These are phyloP conservation scores for Colletotrichum tofieldiae DNA, from an alignment of 2,329 filamentous ascomycete genomes.

Conservation along the genomic window DNA sequence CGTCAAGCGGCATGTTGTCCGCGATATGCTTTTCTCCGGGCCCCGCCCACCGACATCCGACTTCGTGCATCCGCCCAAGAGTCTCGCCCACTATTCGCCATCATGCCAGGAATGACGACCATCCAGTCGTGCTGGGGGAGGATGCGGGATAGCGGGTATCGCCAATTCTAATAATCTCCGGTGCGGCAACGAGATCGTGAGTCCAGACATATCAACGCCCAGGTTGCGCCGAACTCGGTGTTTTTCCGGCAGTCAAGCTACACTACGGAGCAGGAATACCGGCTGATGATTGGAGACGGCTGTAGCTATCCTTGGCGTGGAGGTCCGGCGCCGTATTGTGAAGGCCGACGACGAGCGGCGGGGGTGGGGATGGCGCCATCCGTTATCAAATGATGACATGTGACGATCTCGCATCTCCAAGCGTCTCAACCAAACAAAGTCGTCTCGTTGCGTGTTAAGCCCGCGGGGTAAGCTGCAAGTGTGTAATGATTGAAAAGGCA, in stretches of 20 bases:
- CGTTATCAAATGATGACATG: conserved; percentile 43
- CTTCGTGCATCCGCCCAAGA: not conserved
- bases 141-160: conserved; percentile 28
- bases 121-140: conserved; percentile 18
- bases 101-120: conserved; percentile 37
- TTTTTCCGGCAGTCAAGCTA: not conserved
- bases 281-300: not conserved
- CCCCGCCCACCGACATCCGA: conserved; percentile 20
- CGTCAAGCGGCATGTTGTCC: not conserved
- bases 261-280: not conserved
- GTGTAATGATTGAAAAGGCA: not conserved
- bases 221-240: conserved; percentile 23
- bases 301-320: not conserved
- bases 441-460: not conserved
- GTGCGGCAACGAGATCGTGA: conserved; percentile 23
- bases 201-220: not conserved
- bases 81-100: conserved; percentile 36
- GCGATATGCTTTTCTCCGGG: conserved; percentile 14
- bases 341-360: conserved; percentile 4
- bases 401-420: conserved; percentile 33
- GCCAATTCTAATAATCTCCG: conserved; percentile 26
- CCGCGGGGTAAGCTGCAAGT: conserved; percentile 35
- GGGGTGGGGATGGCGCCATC: conserved; percentile 42
- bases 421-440: conserved; percentile 17
- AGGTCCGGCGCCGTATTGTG: not conserved